These are phyloP conservation scores for Thuja plicata DNA, from an alignment of 83 land plant species.

Conservation along the genomic window DNA sequence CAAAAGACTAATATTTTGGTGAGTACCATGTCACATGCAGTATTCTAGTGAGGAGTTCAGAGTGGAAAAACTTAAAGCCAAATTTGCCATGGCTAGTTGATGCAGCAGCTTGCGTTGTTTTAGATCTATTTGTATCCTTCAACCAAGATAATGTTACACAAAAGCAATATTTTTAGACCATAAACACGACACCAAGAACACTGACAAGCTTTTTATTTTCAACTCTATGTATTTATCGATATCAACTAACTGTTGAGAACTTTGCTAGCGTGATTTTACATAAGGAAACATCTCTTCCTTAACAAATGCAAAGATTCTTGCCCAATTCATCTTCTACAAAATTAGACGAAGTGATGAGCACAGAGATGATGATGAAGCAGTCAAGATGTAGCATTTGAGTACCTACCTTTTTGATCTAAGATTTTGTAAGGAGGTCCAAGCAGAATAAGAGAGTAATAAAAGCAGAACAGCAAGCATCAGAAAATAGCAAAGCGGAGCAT, in stretches of 20 bases:
- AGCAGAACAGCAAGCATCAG: no score
- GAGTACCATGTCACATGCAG: slow-evolving; percentile 34
- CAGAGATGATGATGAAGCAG: not conserved
- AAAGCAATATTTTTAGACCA: not conserved
- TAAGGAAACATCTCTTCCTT: not conserved
- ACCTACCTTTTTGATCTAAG: slow-evolving; percentile 13
- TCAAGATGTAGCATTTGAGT: slow-evolving; percentile 33
- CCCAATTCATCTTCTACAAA: slow-evolving; percentile 9
- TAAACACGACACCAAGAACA: not conserved
- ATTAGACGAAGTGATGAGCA: not conserved
- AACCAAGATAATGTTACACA: not conserved
- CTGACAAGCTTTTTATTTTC: not conserved
- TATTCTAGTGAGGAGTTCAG: slow-evolving; percentile 62
- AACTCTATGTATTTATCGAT: no score
- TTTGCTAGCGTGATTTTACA: not conserved
- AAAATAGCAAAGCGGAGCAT: no score
- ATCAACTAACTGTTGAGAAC: not conserved
- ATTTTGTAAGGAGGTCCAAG: no score
- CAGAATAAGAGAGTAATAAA: no score
- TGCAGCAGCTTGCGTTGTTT: slow-evolving; percentile 71
- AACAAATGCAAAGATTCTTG: slow-evolving; percentile 3
- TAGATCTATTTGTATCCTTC: slow-evolving; percentile 87
- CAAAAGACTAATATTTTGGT: no score
- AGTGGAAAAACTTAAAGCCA: slow-evolving; percentile 68
- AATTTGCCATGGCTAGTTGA: slow-evolving; percentile 93